A percentile compares a stretch with the other conserved stretches of the same genome.
phyloP scores from a whole-genome alignment of 2,329 filamentous ascomycete species.

The Cyanodermella asteris region DNA sequence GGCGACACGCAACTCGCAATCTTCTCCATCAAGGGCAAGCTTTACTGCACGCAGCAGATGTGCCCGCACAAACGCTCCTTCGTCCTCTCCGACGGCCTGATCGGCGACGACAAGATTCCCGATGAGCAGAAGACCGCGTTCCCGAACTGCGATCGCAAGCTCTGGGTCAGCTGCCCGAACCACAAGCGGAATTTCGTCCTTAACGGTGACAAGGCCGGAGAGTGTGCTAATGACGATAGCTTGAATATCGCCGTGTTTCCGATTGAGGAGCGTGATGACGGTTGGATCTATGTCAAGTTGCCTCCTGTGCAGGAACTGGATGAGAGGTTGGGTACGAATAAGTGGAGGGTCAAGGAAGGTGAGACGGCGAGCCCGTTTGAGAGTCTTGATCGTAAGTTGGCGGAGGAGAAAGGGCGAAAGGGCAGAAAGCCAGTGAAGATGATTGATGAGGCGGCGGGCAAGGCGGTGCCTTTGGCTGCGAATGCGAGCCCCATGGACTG shows the following conservation, averaged over 20 bases:
- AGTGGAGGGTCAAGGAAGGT: slow-evolving; percentile 56
- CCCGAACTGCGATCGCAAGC: slow-evolving; percentile 70
- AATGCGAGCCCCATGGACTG: too few relatives aligned
- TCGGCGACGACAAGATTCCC: slow-evolving; percentile 33
- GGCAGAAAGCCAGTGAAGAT: too few relatives aligned
- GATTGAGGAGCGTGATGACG: slow-evolving; percentile 52
- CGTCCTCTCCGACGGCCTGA: slow-evolving; percentile 64
- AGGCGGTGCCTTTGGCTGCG: slow-evolving; percentile 6
- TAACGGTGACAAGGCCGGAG: slow-evolving; percentile 39
- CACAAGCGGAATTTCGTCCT: slow-evolving; percentile 84
- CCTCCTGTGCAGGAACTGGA: slow-evolving; percentile 68
- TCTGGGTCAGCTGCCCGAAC: slow-evolving; percentile 74
- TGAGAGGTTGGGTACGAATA: slow-evolving; percentile 50
- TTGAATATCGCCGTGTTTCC: slow-evolving; percentile 69
- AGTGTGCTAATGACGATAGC: slow-evolving; percentile 50
- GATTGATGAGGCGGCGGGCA: slow-evolving; percentile 5
- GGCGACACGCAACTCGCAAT: slow-evolving; percentile 77
- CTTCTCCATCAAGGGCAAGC: slow-evolving; percentile 61
- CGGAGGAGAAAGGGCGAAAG: slow-evolving; percentile 32
- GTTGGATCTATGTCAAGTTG: slow-evolving; percentile 57
- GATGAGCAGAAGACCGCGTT: slow-evolving; percentile 64
- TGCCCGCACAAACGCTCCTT: slow-evolving; percentile 83
- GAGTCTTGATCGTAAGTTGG: slow-evolving; percentile 32
- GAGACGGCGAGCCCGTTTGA: slow-evolving; percentile 38
- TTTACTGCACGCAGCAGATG: slow-evolving; percentile 83